These are phyloP conservation scores for Curvularia spicifera DNA, from an alignment of 2,329 filamentous ascomycete species.

Conservation along the genomic window DNA sequence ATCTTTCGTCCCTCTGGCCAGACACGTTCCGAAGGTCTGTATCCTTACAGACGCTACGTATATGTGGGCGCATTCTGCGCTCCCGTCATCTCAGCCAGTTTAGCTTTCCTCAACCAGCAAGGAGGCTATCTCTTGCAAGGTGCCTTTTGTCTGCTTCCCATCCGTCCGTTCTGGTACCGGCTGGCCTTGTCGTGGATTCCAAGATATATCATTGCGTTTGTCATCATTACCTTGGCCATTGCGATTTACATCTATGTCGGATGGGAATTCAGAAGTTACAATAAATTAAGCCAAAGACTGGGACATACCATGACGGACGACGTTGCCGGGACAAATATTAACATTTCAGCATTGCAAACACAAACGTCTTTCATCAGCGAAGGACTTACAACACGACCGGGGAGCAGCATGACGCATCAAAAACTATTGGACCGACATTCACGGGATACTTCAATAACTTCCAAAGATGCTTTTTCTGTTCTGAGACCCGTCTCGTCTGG, in stretches of 20 bases:
- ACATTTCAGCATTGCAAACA: not conserved
- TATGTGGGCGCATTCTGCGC: constrained; percentile 64
- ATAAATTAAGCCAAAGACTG: constrained; percentile 23
- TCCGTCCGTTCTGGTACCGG: constrained; percentile 71
- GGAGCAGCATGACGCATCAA: not conserved
- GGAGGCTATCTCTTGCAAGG: constrained; percentile 67
- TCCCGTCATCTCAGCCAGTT: constrained; percentile 64
- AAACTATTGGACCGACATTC: not conserved
- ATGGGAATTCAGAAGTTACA: constrained; percentile 48
- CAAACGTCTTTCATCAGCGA: not conserved
- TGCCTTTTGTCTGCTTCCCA: constrained; percentile 73
- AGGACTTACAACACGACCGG: not conserved
- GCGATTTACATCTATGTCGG: constrained; percentile 74
- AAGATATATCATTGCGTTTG: constrained; percentile 70
- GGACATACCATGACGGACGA: constrained; percentile 17
- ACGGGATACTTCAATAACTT: not conserved
- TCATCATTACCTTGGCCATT: constrained; percentile 69
- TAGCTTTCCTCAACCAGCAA: constrained; percentile 66
- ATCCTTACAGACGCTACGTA: constrained; percentile 68
- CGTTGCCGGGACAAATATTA: not conserved
- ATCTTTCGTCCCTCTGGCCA: constrained; percentile 64
- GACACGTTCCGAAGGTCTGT: constrained; percentile 67
- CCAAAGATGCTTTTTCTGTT: not conserved
- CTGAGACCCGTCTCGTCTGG: not conserved
- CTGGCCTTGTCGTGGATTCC: constrained; percentile 75